Conservation (phyloP, 2,329 filamentous ascomycete species). For the Venturia asperata region DNA sequence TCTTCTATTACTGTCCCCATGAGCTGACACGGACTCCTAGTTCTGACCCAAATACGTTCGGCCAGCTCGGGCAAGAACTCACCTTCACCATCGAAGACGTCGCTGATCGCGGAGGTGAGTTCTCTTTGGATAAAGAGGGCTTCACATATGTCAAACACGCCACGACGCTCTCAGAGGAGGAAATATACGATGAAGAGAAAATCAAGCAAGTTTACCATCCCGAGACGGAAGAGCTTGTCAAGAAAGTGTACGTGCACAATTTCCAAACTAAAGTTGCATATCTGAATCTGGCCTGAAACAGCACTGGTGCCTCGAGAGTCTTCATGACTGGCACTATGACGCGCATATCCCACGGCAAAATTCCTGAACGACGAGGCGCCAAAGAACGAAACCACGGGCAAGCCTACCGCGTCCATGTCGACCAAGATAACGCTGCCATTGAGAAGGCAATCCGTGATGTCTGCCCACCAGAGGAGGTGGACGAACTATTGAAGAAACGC, state of each 20-base stretch:
- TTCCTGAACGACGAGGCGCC: not conserved
- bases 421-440: not conserved
- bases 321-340: not conserved
- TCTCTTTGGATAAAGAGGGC: constrained; percentile 17
- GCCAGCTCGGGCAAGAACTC: not conserved
- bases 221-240: constrained; percentile 28
- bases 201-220: constrained; percentile 17
- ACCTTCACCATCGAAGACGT: constrained; percentile 12
- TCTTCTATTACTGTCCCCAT: too few relatives aligned
- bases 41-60: not conserved
- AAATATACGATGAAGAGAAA: constrained; percentile 15
- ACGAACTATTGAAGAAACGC: constrained; percentile 27
- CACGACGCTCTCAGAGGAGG: not conserved
- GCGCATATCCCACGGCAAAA: not conserved
- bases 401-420: not conserved
- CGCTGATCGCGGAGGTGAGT: not conserved
- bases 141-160: constrained; percentile 14
- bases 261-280: not conserved
- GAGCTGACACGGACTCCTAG: not conserved
- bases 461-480: constrained; percentile 26
- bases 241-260: constrained; percentile 29
- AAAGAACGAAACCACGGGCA: not conserved
- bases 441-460: constrained; percentile 22
- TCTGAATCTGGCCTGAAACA: not conserved
- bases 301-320: constrained; percentile 5